These are phyloP conservation scores for Ophiocordyceps sinensis DNA, from an alignment of 2,329 filamentous ascomycete species.

Conservation along the genomic window DNA sequence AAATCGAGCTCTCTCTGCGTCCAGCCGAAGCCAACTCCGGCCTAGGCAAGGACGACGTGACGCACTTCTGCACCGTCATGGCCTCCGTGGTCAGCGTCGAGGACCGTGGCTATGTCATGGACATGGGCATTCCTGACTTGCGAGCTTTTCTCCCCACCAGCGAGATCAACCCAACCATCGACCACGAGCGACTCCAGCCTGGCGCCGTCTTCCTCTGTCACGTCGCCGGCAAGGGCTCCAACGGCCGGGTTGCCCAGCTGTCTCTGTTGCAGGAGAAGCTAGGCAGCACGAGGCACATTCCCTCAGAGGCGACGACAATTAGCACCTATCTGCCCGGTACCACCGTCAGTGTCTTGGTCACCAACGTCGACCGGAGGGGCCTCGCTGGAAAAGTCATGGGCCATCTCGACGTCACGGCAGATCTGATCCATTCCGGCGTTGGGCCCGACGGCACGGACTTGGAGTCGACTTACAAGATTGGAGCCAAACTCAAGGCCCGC, in stretches of 20 bases:
- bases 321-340: slow-evolving; percentile 85
- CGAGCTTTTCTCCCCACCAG: slow-evolving; percentile 77
- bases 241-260: slow-evolving; percentile 75
- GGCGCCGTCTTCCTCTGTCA: slow-evolving; percentile 77
- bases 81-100: slow-evolving; percentile 84
- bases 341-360: slow-evolving; percentile 72
- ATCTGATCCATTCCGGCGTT: slow-evolving; percentile 75
- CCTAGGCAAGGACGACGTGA: slow-evolving; percentile 56
- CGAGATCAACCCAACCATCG: slow-evolving; percentile 55
- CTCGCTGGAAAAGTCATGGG: slow-evolving; percentile 85
- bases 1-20: slow-evolving; percentile 75
- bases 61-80: slow-evolving; percentile 67
- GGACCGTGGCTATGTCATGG: slow-evolving; percentile 90
- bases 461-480: slow-evolving; percentile 65
- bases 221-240: slow-evolving; percentile 58
- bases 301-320: slow-evolving; percentile 70
- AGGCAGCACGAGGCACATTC: slow-evolving; percentile 48
- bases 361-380: slow-evolving; percentile 60
- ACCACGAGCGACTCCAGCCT: slow-evolving; percentile 57
- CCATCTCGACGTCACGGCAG: slow-evolving; percentile 77
- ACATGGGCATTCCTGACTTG: slow-evolving; percentile 60
- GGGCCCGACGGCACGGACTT: slow-evolving; percentile 56
- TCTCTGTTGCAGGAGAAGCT: slow-evolving; percentile 59
- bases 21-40: slow-evolving; percentile 67
- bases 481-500: slow-evolving; percentile 71